These are phyloP conservation scores for Ceratobasidium sp. DNA, from an alignment of 1,284 basidiomycete species.

Conservation along the genomic window DNA sequence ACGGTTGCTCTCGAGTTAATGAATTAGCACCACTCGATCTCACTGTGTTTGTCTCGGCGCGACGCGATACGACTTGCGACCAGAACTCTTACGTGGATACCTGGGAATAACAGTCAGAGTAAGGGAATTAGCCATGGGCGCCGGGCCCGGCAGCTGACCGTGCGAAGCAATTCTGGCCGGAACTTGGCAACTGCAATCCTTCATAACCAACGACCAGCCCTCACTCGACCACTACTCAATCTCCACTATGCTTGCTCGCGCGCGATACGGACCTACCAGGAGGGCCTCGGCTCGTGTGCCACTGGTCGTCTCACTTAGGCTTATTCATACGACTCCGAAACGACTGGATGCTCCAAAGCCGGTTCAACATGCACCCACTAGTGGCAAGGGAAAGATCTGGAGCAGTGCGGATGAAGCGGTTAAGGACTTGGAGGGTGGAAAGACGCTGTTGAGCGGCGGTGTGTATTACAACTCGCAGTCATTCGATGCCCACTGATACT, in stretches of 20 bases:
- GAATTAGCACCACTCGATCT: too few relatives aligned
- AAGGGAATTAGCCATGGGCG: too few relatives aligned
- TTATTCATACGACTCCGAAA: constrained; percentile 18
- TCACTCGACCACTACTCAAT: not conserved
- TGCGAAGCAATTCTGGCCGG: constrained; percentile 33
- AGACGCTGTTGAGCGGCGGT: constrained; percentile 83
- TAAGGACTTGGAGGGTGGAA: constrained; percentile 79
- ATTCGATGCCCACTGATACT: not conserved
- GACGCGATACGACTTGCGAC: too few relatives aligned
- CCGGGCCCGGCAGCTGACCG: constrained; percentile 27
- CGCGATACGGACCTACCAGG: constrained; percentile 3
- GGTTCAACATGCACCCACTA: constrained; percentile 8
- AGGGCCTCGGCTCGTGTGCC: constrained; percentile 4
- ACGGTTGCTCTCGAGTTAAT: too few relatives aligned
- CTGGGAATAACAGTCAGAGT: too few relatives aligned
- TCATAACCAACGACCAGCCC: constrained; percentile 1
- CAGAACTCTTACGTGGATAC: too few relatives aligned
- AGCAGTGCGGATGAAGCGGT: constrained; percentile 79
- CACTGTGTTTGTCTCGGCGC: too few relatives aligned
- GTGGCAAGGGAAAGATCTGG: constrained; percentile 68
- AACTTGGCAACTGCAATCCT: constrained; percentile 16
- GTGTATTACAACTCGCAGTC: not conserved
- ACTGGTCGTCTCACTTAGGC: constrained; percentile 19
- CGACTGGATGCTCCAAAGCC: constrained; percentile 13
- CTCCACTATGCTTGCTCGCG: constrained; percentile 22